Evolutionary conservation across 331 rosid genomes (phyloP).

Genomic region (Malus hybrid): DNA sequence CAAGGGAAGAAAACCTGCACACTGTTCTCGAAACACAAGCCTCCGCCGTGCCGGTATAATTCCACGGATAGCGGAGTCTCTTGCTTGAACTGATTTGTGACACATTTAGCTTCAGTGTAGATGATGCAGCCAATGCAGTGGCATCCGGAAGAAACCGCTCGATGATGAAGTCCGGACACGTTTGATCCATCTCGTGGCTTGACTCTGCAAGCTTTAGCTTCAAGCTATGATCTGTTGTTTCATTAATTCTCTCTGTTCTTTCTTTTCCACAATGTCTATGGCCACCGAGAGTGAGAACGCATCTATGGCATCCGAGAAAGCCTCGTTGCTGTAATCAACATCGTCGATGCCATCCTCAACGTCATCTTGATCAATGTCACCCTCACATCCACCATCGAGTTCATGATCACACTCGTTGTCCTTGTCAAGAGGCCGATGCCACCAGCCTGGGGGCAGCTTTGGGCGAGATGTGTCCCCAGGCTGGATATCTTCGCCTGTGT

Average conservation of each 20-base stretch:
- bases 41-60: background rate
- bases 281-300: conserved; percentile 74
- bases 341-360: background rate
- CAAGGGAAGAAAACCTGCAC: conserved; percentile 48
- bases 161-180: conserved; percentile 60
- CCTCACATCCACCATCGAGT: conserved; percentile 13
- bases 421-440: conserved; percentile 11
- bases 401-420: conserved; percentile 1
- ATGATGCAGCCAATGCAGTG: conserved; percentile 68
- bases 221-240: conserved; percentile 13
- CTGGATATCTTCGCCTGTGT: background rate
- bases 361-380: conserved; percentile 15
- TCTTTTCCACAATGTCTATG: conserved; percentile 69
- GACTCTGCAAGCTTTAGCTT: conserved; percentile 50
- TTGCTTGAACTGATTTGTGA: background rate
- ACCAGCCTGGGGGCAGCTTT: conserved; percentile 47
- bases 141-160: conserved; percentile 88
- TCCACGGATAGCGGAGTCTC: background rate
- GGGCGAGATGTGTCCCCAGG: conserved; percentile 39
- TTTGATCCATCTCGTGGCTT: conserved; percentile 13
- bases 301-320: conserved; percentile 50
- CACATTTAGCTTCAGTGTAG: conserved; percentile 16
- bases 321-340: conserved; percentile 3
- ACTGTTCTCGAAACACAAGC: conserved; percentile 12
- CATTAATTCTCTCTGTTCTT: conserved; percentile 13